Evolutionary conservation across 306 rosid genomes (phyloP).

Genomic region (Trifolium repens): DNA sequence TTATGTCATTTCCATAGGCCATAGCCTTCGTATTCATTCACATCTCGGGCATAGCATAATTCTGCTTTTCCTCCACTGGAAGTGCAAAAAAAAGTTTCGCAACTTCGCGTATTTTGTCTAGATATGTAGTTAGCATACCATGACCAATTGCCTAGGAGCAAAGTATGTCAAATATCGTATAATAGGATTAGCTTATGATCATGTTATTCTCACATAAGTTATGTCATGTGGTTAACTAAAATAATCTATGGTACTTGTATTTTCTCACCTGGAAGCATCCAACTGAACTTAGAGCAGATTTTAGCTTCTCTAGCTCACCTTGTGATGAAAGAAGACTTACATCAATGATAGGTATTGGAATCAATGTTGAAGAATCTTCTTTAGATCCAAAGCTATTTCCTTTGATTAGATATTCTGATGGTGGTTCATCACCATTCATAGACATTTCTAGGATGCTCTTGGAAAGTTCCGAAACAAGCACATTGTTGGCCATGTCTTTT

Average conservation of each 20-base stretch:
- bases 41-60: slow-evolving; percentile 49
- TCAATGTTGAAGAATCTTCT: slow-evolving; percentile 35
- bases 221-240: too few relatives aligned
- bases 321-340: slow-evolving; percentile 52
- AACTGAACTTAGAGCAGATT: slow-evolving; percentile 57
- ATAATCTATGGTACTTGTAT: too few relatives aligned
- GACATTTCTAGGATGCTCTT: slow-evolving; percentile 55
- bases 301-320: slow-evolving; percentile 55
- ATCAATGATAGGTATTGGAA: slow-evolving; percentile 58
- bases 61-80: slow-evolving; percentile 65
- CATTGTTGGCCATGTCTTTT: slow-evolving; percentile 29
- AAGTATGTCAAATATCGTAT: not conserved
- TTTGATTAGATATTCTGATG: slow-evolving; percentile 45
- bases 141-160: slow-evolving; percentile 64
- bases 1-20: slow-evolving; percentile 56
- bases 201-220: too few relatives aligned
- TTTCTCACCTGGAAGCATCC: too few relatives aligned
- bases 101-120: slow-evolving; percentile 59
- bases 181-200: too few relatives aligned
- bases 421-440: slow-evolving; percentile 52
- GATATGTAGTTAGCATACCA: slow-evolving; percentile 61
- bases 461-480: not conserved
- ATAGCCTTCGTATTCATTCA: slow-evolving; percentile 55
- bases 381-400: slow-evolving; percentile 35
- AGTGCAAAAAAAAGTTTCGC: slow-evolving; percentile 63